Evolutionary conservation across 768 basidiomycete species (phyloP), one percentile per base, ranked within the genome.

Genomic region (Nidularia sp.): DNA sequence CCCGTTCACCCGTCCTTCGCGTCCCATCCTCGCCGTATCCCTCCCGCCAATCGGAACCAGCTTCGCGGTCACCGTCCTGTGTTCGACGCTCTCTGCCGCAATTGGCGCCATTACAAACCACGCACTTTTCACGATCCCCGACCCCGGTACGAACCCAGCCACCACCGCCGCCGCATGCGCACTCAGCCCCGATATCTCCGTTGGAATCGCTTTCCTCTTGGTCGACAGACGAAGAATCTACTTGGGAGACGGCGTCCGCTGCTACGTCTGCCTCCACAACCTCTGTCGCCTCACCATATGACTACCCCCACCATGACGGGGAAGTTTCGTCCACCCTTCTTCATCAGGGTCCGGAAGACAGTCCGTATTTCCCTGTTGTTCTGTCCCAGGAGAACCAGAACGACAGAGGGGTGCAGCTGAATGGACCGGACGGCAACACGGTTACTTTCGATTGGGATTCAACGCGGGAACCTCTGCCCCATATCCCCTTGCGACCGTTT

Each of bases 401-500:
- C 49, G 63, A 66, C 34, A 34, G 55, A 13, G 22, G 33, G 12
- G 22, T 9, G 29, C 47, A 48, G 9, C 10, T 29, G 7, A 22
- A 55, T 33, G 62, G 60, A n/a, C 63, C 72, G 6, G 63, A 74
- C 48, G 63, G 73, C 34, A 58, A 62, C 45, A 60, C 60, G 2
- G 48, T 64, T 41, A 60, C 57, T 34, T 63, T 75, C 56, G 66
- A 76, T 47, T 62, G 73, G 50, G 73, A 79, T 51, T 59, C 76
- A 41, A 71, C 80, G 9, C 75, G 85, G 53, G 84, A 83, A 50
- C 77, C 78, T 54, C 70, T 92, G 43, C 90, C 90, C 1, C 91
- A 94, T 53, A 93, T 99, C 46, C 96, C 95, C 34, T 74, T 99
- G 6, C 85, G 89, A 46, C 97, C 97, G 4, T 99, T 98, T 71